Evolutionary conservation across 306 rosid species (phyloP).

Genomic region (Glycine soja): DNA sequence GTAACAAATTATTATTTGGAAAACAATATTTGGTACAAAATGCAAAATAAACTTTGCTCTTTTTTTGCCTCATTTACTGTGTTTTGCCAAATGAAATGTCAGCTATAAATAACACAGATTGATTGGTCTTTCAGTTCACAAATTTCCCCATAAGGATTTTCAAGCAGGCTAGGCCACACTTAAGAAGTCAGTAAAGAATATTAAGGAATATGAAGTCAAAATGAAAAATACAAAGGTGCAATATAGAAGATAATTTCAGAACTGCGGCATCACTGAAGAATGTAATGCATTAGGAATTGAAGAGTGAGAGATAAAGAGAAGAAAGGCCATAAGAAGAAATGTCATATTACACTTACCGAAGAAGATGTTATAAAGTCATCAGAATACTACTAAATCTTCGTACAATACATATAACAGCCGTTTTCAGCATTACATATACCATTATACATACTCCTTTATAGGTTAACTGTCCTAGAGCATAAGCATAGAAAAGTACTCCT

Average conservation of each 20-base stretch:
- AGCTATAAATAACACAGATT: too few relatives aligned
- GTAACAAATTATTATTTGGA: too few relatives aligned
- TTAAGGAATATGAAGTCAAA: not conserved
- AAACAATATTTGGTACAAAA: too few relatives aligned
- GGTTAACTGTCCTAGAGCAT: constrained; percentile 64
- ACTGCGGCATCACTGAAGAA: not conserved
- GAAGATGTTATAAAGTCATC: constrained; percentile 26
- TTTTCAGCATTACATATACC: constrained; percentile 30
- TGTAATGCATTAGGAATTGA: not conserved
- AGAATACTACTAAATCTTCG: constrained; percentile 27
- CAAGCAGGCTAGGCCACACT: not conserved
- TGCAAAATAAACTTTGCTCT: too few relatives aligned
- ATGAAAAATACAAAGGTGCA: not conserved
- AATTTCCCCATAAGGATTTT: not conserved
- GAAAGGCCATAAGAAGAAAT: not conserved
- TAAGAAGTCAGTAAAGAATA: too few relatives aligned
- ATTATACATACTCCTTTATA: constrained; percentile 17
- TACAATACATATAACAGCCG: constrained; percentile 24
- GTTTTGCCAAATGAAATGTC: not conserved
- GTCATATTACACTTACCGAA: constrained; percentile 25
- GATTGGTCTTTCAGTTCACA: not conserved
- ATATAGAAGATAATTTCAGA: not conserved
- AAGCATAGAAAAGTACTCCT: constrained; percentile 85
- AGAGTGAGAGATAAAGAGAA: not conserved
- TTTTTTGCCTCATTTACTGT: too few relatives aligned